These are phyloP conservation scores for Colletotrichum theobromicola DNA, from an alignment of 2,329 filamentous ascomycete species.

Conservation along the genomic window DNA sequence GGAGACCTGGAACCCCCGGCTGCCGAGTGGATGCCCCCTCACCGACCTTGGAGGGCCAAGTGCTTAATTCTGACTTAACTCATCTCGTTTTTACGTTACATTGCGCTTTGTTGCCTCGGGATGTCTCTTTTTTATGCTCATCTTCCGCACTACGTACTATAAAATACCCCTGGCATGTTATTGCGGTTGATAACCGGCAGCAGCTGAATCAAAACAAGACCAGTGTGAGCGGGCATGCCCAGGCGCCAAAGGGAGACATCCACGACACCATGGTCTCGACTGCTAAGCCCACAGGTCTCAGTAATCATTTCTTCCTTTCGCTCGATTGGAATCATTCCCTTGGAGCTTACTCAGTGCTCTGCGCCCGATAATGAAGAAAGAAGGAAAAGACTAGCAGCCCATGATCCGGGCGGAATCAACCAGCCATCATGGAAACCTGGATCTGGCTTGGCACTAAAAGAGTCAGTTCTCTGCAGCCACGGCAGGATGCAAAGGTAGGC, in stretches of 20 bases:
- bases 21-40: neutral
- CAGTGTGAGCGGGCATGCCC: constrained; percentile 1
- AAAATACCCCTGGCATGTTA: neutral
- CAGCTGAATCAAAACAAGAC: constrained; percentile 5
- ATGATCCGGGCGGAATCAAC: neutral
- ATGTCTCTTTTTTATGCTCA: neutral
- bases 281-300: neutral
- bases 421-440: neutral
- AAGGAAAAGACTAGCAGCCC: neutral
- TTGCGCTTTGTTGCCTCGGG: neutral
- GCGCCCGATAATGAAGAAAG: neutral
- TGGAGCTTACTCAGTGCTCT: neutral
- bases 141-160: neutral
- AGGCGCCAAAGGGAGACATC: neutral
- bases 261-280: neutral
- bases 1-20: neutral
- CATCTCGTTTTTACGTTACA: constrained; percentile 7
- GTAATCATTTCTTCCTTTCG: neutral
- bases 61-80: neutral
- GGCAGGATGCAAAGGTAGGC: neutral
- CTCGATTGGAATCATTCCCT: neutral
- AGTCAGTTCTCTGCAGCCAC: constrained; percentile 10
- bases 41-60: neutral
- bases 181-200: neutral
- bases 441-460: neutral